Base-by-base conservation (phyloP, 768 basidiomycete species). In the Hygrophorus pudorinus region DNA sequence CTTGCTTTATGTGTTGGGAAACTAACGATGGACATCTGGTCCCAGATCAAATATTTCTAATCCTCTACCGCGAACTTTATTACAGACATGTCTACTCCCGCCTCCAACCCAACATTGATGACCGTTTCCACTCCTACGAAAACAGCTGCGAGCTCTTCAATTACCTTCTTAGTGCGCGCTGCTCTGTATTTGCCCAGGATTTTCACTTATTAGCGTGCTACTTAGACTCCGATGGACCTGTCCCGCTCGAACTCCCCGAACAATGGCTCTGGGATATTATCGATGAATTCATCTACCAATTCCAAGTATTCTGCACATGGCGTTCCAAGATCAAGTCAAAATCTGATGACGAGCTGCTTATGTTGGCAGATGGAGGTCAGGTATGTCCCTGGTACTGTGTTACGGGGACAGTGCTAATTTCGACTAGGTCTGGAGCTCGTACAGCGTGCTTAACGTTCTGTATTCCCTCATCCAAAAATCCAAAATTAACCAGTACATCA, bases 201-300 rank as follows among this genome's bases (percentile, higher is more conserved):
- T 13, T 24, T 47, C 13, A 38, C 36, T 44, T 45, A 42, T 14
- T n/a, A 24, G 4, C 24, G 4, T 38, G 8, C 29, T 8, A 24
- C 21, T 6, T 53, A 91, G 91, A 98, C 63, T 93, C 91, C 9
- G 91, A 96, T 48, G 88, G 85, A 0, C 94, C 94, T 2, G 91
- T 97, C 0, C 64, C 81, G n/a, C 79, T 98, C 40, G 82, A 93
- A 49, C 79, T 99, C 17, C 94, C 94, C 0, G 89, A 93, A 48
- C 92, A 96, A 60, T 99, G 94, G 94, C 65, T 99, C 6, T 98
- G 93, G 90, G 91, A 94, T 56, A 92, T 93, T 61, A 82, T 94
- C 57, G 90, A 94, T 66, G 91, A 93, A 55, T 93, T 93, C 60
- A 94, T 97, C 53, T 99, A 96, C 65, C 94, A 99, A 60, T 99